Base-by-base conservation (phyloP, 345 rosid genomes). In the Brassica carinata region DNA sequence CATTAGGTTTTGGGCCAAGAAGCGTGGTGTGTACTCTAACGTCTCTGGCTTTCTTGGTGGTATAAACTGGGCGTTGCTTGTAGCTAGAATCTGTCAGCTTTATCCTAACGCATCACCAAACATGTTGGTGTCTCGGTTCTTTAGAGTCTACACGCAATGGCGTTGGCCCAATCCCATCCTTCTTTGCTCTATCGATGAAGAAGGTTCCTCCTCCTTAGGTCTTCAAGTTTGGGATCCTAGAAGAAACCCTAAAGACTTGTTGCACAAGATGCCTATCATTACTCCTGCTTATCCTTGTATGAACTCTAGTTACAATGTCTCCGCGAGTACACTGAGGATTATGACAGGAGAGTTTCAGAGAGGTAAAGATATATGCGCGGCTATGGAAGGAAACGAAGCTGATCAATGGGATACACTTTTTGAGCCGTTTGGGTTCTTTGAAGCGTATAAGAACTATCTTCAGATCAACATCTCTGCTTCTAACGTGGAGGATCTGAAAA, bases 11-110 rank as follows among this genome's bases (percentile, higher is more conserved):
- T 96, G 99, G 99, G 98, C 93, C 18, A 96, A 96, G 87, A 86
- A 90, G n/a, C 99, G 97, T 77, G 96, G 99, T 55, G 98, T 96
- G 64, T 96, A 96, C 88, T 96, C 99, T 73, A 96, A 96, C 86
- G 99, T 96, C 85, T 55, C 97, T 31, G 98, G 99, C 36, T 96
- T 96, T 89, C 98, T 93, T 77, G 99, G 99, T 79, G 99, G 99
- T 81, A 87, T 96, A 81, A 96, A 96, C 48, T 93, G 96, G 98
- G 98, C 97, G 30, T 84, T 96, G 87, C 99, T 96, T 80, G 98
- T 93, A 69, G 99, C 97, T 81, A 94, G 99, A 70, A 90, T 96
- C 81, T 96, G 98, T 87, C 99, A 96, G 77, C 87, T 96, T 70
- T 96, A 88, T 83, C 99, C 99, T 63, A 96, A 96, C 85, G 99